phyloP scores from a whole-genome alignment of 2,329 filamentous ascomycete species.

The Exophiala viscosa region DNA sequence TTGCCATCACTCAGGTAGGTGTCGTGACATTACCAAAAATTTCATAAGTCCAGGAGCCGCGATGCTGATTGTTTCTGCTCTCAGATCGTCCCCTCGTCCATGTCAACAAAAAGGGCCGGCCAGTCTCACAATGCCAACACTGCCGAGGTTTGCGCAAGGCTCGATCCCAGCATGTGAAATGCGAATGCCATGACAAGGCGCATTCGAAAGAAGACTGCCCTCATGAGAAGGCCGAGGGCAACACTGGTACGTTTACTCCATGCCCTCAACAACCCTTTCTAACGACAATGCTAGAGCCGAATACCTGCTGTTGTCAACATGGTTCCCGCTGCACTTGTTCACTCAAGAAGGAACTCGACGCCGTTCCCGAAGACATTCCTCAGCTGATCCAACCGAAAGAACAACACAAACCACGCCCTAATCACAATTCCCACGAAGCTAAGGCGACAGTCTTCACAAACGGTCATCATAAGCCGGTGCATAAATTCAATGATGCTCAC shows the following conservation, averaged over 20 bases:
- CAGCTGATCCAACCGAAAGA: conserved; percentile 40
- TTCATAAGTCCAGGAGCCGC: conserved; percentile 3
- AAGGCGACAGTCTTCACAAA: conserved; percentile 60
- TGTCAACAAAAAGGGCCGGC: conserved; percentile 96
- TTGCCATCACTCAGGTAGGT: conserved; percentile 90
- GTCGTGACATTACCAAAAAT: conserved; percentile 23
- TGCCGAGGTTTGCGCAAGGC: conserved; percentile 96
- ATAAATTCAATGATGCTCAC: conserved; percentile 63
- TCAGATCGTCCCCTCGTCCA: conserved; percentile 85
- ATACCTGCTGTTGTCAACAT: conserved; percentile 50
- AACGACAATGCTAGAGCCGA: conserved; percentile 23
- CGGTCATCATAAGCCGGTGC: conserved; percentile 62
- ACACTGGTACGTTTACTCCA: conserved; percentile 29
- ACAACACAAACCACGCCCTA: conserved; percentile 53
- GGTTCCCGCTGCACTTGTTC: conserved; percentile 60
- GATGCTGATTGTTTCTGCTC: conserved; percentile 18
- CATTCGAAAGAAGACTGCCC: conserved; percentile 36
- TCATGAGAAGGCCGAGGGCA: conserved; percentile 35
- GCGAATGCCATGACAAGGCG: conserved; percentile 88
- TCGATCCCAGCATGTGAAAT: conserved; percentile 89
- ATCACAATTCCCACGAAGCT: conserved; percentile 49
- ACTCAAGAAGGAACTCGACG: conserved; percentile 56
- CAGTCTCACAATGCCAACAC: conserved; percentile 95
- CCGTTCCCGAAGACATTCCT: conserved; percentile 42
- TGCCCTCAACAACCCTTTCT: not conserved